Base-by-base conservation (phyloP, 129 eudicot species). In the Artemisia argyi region DNA sequence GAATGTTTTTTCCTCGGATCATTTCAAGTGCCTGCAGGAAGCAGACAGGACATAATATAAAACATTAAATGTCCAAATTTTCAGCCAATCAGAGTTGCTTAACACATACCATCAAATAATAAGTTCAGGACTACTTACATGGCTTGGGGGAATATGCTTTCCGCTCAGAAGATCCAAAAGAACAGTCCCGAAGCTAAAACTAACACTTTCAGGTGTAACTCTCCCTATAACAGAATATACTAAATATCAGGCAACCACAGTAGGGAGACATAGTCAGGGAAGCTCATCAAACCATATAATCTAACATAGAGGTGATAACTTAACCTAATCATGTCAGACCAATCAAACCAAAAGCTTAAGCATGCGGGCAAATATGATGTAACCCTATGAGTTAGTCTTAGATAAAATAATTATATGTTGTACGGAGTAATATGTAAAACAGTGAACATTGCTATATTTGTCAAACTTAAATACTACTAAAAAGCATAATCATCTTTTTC, bases 81-180 rank as follows among this genome's bases (percentile, higher is more conserved):
- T 16, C 52, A 73, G 49, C 16, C 46, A 16, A 60, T 58, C 4
- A 51, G 3, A 24, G 48, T 51, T 35, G 11, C 26, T 50, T 20
- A 53, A 51, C 5, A 7, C 26, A 56, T 0, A 8, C 61, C 12
- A 56, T 11, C 2, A 3, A 20, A 14, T 12, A 15, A 58, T n/a
- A 35, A 12, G 28, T 63, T 69, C 51, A 65, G 15, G 59, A 53
- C 65, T 51, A 79, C 95, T 82, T 85, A 88, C 97, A 61, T 88
- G 97, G 62, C 89, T 88, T 11, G 97, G 97, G 20, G 97, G 97
- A 59, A 91, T 91, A 86, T 91, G 97, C 72, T 91, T 91, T 85
- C 97, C 95, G 52, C 97, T 91, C 66, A 91, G 87, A 75, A 91
- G 95, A 83, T 91, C 97, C 89, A 91, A 82, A 73, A 91, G 91